Percentiles rank a stretch among this genome's conserved stretches.
Conservation (phyloP, 345 rosid genomes). For the Camelina sativa region DNA sequence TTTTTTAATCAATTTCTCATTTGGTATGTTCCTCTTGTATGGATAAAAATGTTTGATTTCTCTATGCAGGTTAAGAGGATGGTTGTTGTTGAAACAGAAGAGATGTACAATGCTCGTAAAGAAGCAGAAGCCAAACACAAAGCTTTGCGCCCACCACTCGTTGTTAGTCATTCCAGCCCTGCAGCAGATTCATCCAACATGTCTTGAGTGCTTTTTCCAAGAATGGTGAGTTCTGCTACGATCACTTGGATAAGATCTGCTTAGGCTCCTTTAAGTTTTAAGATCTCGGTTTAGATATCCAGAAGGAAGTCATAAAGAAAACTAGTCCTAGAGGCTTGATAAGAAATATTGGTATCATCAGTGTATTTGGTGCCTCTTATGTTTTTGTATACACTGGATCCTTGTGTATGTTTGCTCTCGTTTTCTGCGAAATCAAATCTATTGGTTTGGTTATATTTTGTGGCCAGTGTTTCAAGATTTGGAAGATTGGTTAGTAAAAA, state of each 20-base stretch:
- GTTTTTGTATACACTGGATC: conserved; percentile 23
- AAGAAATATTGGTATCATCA: conserved; percentile 3
- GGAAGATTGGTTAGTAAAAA: neutral
- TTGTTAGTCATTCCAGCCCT: conserved; percentile 56
- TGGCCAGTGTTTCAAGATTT: conserved; percentile 11
- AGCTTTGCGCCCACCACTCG: conserved; percentile 64
- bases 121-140: conserved; percentile 57
- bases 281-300: neutral
- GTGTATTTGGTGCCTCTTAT: conserved; percentile 10
- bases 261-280: neutral
- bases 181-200: conserved; percentile 49
- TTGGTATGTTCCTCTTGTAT: neutral
- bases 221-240: conserved; percentile 28
- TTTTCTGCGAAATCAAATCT: neutral
- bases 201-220: conserved; percentile 30
- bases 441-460: conserved; percentile 6
- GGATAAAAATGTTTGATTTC: neutral
- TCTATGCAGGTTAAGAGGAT: conserved; percentile 67
- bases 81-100: conserved; percentile 78
- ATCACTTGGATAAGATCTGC: conserved; percentile 13
- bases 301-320: conserved; percentile 30
- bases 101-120: conserved; percentile 79
- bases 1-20: neutral
- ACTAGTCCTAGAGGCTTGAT: conserved; percentile 20
- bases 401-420: conserved; percentile 9